These are phyloP conservation scores for Phylloporus rhodoxanthus DNA, from an alignment of 768 basidiomycete species.

Conservation along the genomic window DNA sequence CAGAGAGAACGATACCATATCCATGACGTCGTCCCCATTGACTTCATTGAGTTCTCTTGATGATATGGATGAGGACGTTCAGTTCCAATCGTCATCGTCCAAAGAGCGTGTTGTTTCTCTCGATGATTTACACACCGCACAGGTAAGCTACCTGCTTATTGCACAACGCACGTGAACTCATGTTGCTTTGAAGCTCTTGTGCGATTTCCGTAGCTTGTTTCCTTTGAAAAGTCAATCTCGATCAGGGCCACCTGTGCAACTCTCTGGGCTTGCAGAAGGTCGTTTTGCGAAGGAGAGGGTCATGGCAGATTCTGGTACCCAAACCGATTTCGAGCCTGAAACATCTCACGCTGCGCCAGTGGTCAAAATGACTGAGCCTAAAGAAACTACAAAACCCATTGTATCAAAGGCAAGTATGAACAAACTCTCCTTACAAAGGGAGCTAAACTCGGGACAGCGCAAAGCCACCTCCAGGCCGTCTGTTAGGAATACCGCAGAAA, in stretches of 20 bases:
- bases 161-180: constrained; percentile 11
- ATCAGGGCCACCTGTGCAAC: not conserved
- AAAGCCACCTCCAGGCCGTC: constrained; percentile 24
- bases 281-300: constrained; percentile 8
- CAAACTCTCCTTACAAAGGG: not conserved
- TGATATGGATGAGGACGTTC: constrained; percentile 40
- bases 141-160: constrained; percentile 36
- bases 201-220: constrained; percentile 29
- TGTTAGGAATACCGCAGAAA: constrained; percentile 14
- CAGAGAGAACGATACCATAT: constrained; percentile 32
- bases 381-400: constrained; percentile 16
- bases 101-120: constrained; percentile 27
- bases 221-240: constrained; percentile 10
- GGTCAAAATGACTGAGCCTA: constrained; percentile 14
- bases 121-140: constrained; percentile 55
- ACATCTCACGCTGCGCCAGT: constrained; percentile 1
- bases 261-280: not conserved
- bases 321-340: constrained; percentile 24
- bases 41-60: constrained; percentile 72
- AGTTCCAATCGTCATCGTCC: constrained; percentile 19
- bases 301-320: constrained; percentile 21
- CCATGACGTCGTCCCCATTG: constrained; percentile 62
- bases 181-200: constrained; percentile 32
- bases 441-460: constrained; percentile 21
- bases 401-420: constrained; percentile 17